These are phyloP conservation scores for Metarhizium album DNA, from an alignment of 2,329 filamentous ascomycete genomes.

Conservation along the genomic window DNA sequence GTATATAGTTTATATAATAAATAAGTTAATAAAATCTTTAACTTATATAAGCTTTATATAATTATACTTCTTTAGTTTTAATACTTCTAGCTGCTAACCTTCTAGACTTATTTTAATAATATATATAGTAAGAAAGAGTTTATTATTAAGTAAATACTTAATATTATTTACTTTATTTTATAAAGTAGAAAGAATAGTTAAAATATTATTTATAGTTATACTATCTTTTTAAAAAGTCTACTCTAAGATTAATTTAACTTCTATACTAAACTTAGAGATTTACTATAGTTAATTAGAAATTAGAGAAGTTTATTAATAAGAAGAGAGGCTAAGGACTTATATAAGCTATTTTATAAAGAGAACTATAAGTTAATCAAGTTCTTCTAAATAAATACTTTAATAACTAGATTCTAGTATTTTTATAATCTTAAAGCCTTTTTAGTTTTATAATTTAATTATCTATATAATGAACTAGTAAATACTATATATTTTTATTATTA, in stretches of 20 bases:
- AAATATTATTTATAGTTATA: not conserved
- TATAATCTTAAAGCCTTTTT: not conserved
- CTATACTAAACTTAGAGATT: not conserved
- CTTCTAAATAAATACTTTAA: not conserved
- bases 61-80: constrained; percentile 1
- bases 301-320: not conserved
- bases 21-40: not conserved
- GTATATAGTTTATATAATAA: constrained; percentile 1
- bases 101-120: not conserved
- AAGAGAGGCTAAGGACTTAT: not conserved
- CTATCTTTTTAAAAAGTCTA: constrained; percentile 3
- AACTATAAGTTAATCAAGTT: not conserved
- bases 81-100: constrained; percentile 1
- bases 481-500: not conserved
- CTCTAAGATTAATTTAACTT: not conserved
- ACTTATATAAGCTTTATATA: constrained; percentile 3
- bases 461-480: not conserved
- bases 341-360: constrained; percentile 1
- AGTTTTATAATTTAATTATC: not conserved
- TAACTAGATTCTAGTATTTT: not conserved
- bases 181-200: constrained; percentile 1
- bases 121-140: not conserved
- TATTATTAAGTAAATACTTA: not conserved
- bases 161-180: not conserved
- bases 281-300: not conserved